Evolutionary conservation across 495 filamentous ascomycete genomes (phyloP), one percentile per base, ranked within the genome.

Genomic region (Aspergillus saccharolyticus): DNA sequence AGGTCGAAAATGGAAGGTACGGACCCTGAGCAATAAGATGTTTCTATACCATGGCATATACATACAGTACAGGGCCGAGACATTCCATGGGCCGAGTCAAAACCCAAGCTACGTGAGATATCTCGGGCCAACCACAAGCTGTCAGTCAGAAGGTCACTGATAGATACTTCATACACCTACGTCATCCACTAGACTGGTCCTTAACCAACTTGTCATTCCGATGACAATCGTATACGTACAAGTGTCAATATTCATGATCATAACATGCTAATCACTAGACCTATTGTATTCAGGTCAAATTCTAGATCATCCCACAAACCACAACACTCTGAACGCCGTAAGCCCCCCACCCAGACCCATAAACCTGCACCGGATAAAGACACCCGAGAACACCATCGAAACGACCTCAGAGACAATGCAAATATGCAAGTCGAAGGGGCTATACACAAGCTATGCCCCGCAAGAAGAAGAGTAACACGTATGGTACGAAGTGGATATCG

Each of bases 191-290:
- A n/a, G n/a, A n/a, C n/a, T 46, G 21, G 39, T 63, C 60, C 56
- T 63, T 53, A 63, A 59, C 52, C 50, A 60, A 61, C 52, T 55
- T 59, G 57, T 65, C 65, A 67, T 67, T 51, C 52, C 50, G 49
- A 63, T 62, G 55, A 61, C 63, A 58, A 63, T 65, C 58, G 39
- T 68, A 62, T 63, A 61, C 56, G 55, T 61, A 63, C 62, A 64
- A n/a, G 17, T 59, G 33, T 61, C 53, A 54, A 49, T 57, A 12
- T 49, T 17, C 49, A 42, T 52, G 28, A 49, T 45, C 47, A 24
- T 48, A 10, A 45, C 44, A 28, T 52, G 30, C 30, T 46, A 66
- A 53, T 55, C 42, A 55, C 52, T 39, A 30, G 42, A 57, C 53
- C 42, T 50, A 19, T 55, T 61, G 45, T 48, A 58, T 49, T 59